Evolutionary conservation across 176 grass and related monocot genomes (phyloP).

Genomic region (Eleusine coracana): DNA sequence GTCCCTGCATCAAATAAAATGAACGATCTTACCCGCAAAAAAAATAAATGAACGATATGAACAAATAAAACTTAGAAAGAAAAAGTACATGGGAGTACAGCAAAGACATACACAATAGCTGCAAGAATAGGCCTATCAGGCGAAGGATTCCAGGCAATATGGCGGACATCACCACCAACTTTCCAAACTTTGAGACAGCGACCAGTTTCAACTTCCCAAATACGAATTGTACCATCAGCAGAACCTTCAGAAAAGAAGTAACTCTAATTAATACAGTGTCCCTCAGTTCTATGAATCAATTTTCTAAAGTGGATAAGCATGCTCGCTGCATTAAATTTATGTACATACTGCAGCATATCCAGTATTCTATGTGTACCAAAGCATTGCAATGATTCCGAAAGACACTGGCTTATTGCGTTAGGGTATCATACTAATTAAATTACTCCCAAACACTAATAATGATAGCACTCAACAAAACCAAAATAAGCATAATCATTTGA

Average conservation of each 20-base stretch:
- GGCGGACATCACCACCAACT: conserved; percentile 65
- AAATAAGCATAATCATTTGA: neutral
- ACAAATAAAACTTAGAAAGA: conserved; percentile 28
- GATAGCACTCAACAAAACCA: neutral
- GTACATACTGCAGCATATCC: neutral
- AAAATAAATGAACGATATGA: conserved; percentile 24
- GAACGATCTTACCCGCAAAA: neutral
- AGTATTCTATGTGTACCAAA: neutral
- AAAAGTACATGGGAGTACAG: conserved; percentile 25
- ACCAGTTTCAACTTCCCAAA: conserved; percentile 98
- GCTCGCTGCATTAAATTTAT: neutral
- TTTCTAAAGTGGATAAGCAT: neutral
- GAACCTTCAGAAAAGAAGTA: conserved; percentile 63
- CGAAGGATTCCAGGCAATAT: conserved; percentile 89
- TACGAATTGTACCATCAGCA: conserved; percentile 78
- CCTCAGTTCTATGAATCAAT: conserved; percentile 5
- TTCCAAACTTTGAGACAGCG: conserved; percentile 81
- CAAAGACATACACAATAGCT: conserved; percentile 68
- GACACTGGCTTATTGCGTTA: conserved; percentile 8
- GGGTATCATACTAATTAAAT: conserved; percentile 16
- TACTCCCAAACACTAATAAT: neutral
- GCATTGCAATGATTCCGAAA: neutral
- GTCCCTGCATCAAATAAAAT: conserved; percentile 59
- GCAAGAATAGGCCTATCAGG: conserved; percentile 79
- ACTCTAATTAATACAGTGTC: conserved; percentile 10